Percentiles rank a stretch among this genome's conserved stretches.
phyloP scores from a whole-genome alignment of 352 stramenopile genomes.

The Pythium vanterpoolii region DNA sequence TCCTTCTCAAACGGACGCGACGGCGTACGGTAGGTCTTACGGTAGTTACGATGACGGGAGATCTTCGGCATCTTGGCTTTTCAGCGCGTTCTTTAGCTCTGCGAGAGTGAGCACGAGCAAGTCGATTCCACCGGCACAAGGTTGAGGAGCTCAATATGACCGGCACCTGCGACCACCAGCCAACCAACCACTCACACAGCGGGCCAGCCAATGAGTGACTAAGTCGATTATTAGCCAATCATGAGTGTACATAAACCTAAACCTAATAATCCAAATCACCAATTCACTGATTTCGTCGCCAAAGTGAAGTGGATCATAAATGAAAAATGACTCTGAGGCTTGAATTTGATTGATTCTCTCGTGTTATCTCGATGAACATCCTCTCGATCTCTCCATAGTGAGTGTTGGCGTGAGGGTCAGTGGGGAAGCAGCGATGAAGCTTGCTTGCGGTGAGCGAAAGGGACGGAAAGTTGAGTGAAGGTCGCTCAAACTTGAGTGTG shows the following conservation, averaged over 20 bases:
- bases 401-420: too few relatives aligned
- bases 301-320: neutral
- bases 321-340: neutral
- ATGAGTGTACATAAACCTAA: neutral
- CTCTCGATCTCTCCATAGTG: neutral
- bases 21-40: conserved; percentile 98
- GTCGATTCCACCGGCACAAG: neutral
- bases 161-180: conserved; percentile 19
- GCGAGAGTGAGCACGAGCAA: conserved; percentile 38
- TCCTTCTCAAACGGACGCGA: conserved; percentile 99
- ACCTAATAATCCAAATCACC: conserved; percentile 12
- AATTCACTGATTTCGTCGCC: too few relatives aligned
- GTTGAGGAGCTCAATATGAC: conserved; percentile 11
- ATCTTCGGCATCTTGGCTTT: conserved; percentile 81
- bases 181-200: conserved; percentile 23
- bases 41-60: conserved; percentile 90
- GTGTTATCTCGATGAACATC: too few relatives aligned
- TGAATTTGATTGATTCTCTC: neutral
- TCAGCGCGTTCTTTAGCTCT: conserved; percentile 61
- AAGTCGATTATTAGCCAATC: conserved; percentile 7
- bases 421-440: neutral
- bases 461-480: conserved; percentile 12
- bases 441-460: neutral
- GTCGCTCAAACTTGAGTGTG: neutral
- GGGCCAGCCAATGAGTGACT: conserved; percentile 9